phyloP scores from a whole-genome alignment of 2,329 filamentous ascomycete species.

The Ophidiomyces ophidiicola region DNA sequence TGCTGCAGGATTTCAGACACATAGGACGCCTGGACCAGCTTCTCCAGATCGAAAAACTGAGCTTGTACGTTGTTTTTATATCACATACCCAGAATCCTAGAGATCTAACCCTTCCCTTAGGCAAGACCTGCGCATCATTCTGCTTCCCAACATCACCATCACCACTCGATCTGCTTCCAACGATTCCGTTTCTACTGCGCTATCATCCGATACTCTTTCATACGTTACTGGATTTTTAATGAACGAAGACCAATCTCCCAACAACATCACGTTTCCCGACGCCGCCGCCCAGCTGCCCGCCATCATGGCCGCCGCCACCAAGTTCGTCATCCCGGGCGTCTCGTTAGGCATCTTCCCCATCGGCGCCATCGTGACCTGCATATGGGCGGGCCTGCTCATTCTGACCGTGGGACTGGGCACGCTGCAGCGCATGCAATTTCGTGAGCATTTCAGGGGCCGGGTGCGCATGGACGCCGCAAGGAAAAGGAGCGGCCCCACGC shows the following conservation, averaged over 20 bases:
- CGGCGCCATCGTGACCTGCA: constrained; percentile 24
- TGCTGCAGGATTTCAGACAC: constrained; percentile 26
- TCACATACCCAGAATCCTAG: not conserved
- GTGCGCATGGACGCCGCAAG: constrained; percentile 6
- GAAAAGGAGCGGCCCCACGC: not conserved
- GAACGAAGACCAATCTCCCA: constrained; percentile 16
- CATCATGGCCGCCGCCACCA: constrained; percentile 18
- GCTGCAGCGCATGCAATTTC: constrained; percentile 23
- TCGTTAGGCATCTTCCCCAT: constrained; percentile 23
- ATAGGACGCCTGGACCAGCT: constrained; percentile 22
- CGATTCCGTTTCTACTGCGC: constrained; percentile 16
- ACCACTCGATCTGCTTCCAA: constrained; percentile 14
- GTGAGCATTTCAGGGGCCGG: constrained; percentile 18
- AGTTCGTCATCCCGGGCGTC: constrained; percentile 25
- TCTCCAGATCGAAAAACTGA: constrained; percentile 22
- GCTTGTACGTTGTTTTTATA: constrained; percentile 17
- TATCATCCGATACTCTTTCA: constrained; percentile 27
- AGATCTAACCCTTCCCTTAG: constrained; percentile 11
- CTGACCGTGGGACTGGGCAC: constrained; percentile 25
- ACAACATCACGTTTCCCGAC: constrained; percentile 20
- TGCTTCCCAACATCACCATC: constrained; percentile 27
- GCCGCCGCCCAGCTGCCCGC: constrained; percentile 17
- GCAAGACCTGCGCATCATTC: constrained; percentile 22
- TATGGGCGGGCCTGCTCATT: constrained; percentile 25
- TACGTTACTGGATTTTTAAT: constrained; percentile 27